Base-by-base conservation (phyloP, 1,284 basidiomycete genomes). In the Filobasidium uniguttulatum region DNA sequence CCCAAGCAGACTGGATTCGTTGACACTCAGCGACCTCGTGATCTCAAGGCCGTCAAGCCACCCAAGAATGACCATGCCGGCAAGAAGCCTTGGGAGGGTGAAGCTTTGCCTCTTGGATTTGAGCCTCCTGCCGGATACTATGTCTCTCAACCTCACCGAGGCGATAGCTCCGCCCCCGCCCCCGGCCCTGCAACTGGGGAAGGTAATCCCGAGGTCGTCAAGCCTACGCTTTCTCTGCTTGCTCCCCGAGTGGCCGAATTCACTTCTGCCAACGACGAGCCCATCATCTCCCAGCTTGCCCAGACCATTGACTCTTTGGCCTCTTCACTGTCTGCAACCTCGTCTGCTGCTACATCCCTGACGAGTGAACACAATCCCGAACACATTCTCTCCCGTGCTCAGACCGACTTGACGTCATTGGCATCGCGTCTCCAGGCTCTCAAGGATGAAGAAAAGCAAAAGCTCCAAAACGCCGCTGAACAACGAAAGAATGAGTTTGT, bases 271-370 rank as follows among this genome's bases (percentile, higher is more conserved):
- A 82, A 81, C 5, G 85, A 93, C 59, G 76, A 77, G 63, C 91
- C 93, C 15, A 81, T 96, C 61, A 83, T 98, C 55, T 76, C 81
- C 1, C 88, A 96, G 66, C 80, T 98, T 15, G 93, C 91, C 3
- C 77, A 80, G 12, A 93, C 89, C 37, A 97, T 98, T 60, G 93
- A 97, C 71, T 80, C 83, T 63, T 82, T 98, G 46, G 82, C 90
- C 17, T 77, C 81, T 10, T 91, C 85, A 71, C 73, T 96, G 34
- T 62, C 66, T 3, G 55, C 60, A 2, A 83, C 83, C 59, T 82
- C 87, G n/a, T 66, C 74, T 1, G 79, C 80, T 2, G 67, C 74
- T 49, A 82, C 79, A 43, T 78, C 80, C 40, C 78, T 78, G 46
- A 78, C 87, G 29, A 74, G 85, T 14, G 78, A 81, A 52, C 73